Evolutionary conservation across 2,329 filamentous ascomycete species (phyloP).

Genomic region (Monilinia vaccinii-corymbosi): DNA sequence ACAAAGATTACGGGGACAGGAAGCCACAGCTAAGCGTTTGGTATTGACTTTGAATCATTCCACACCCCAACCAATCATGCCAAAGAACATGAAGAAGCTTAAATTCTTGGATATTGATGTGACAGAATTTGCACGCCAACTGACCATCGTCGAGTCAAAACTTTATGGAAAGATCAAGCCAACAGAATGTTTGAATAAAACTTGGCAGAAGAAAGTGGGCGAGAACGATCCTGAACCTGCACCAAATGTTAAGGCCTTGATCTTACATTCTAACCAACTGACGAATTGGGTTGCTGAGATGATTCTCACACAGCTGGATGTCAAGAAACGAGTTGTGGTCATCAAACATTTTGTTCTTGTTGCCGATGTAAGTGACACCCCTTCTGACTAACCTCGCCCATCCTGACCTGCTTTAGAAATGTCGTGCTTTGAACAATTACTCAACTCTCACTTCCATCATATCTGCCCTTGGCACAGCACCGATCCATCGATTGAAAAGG

Average conservation of each 20-base stretch:
- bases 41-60: conserved; percentile 78
- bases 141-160: conserved; percentile 93
- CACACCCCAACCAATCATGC: conserved; percentile 80
- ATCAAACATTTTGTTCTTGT: conserved; percentile 98
- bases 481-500: conserved; percentile 84
- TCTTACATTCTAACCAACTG: conserved; percentile 95
- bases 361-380: conserved; percentile 66
- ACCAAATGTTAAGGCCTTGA: conserved; percentile 89
- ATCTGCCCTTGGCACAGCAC: conserved; percentile 86
- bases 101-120: conserved; percentile 97
- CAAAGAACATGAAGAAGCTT: conserved; percentile 99
- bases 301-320: conserved; percentile 90
- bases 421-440: conserved; percentile 87
- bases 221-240: conserved; percentile 79
- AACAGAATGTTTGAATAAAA: conserved; percentile 95
- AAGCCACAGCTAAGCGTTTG: conserved; percentile 75
- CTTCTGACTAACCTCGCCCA: conserved; percentile 10
- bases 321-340: conserved; percentile 91
- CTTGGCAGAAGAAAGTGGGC: conserved; percentile 91
- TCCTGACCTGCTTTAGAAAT: conserved; percentile 57
- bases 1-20: conserved; percentile 79
- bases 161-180: conserved; percentile 94
- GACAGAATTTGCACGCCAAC: conserved; percentile 90
- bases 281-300: conserved; percentile 99
- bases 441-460: conserved; percentile 97